Evolutionary conservation across 805 yeast species (phyloP).

Genomic region (Maudiozyma barnettii): DNA sequence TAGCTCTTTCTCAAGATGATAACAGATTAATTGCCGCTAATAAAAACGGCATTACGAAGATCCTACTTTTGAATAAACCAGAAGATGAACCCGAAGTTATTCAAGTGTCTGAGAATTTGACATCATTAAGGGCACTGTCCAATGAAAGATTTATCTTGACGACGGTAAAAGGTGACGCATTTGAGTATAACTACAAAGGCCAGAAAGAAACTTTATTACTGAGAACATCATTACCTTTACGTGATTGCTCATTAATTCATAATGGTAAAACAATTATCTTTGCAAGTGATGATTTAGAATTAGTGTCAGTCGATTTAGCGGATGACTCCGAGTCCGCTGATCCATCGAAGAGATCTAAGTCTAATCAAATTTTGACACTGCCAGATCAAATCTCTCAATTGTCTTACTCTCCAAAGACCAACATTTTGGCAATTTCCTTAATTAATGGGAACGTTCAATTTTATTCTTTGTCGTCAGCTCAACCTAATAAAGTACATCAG

Average conservation of each 20-base stretch:
- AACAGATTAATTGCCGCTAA: conserved; percentile 40
- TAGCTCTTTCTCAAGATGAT: conserved; percentile 18
- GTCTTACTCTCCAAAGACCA: conserved; percentile 48
- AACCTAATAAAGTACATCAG: conserved; percentile 42
- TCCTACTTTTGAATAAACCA: conserved; percentile 38
- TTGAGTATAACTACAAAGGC: conserved; percentile 12
- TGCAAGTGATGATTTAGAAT: conserved; percentile 60
- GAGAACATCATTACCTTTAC: conserved; percentile 27
- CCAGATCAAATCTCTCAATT: conserved; percentile 50
- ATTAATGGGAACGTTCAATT: conserved; percentile 51
- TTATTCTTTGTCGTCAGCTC: conserved; percentile 42
- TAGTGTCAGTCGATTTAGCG: conserved; percentile 38
- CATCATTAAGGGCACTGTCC: conserved; percentile 25
- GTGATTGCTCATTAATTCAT: conserved; percentile 50
- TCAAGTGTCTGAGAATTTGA: conserved; percentile 40
- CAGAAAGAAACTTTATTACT: conserved; percentile 32
- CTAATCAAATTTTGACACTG: conserved; percentile 25
- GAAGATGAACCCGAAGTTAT: conserved; percentile 54
- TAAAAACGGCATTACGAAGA: conserved; percentile 44
- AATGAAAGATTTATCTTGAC: conserved; percentile 16
- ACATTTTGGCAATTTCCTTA: conserved; percentile 47
- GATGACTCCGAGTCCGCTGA: conserved; percentile 13
- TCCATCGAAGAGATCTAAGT: conserved; percentile 8
- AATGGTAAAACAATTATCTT: conserved; percentile 48
- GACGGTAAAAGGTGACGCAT: conserved; percentile 21